Evolutionary conservation across 768 basidiomycete genomes (phyloP).

Genomic region (Lactarius pseudohatsudake): DNA sequence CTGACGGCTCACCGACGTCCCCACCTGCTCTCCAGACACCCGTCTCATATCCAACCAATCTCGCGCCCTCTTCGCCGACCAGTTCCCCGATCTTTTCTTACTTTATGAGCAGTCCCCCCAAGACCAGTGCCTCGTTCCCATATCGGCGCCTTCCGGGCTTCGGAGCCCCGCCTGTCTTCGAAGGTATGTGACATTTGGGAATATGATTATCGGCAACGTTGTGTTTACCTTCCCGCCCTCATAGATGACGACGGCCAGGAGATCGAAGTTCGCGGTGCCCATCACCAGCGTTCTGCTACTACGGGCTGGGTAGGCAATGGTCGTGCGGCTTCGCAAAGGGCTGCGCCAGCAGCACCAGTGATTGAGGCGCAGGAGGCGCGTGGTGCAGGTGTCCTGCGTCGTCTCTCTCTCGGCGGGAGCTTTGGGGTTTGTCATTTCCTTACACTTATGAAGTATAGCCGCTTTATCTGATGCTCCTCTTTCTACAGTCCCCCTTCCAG

Average conservation of each 20-base stretch:
- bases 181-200: conserved; percentile 16
- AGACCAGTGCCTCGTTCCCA: conserved; percentile 19
- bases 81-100: conserved; percentile 28
- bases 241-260: conserved; percentile 28
- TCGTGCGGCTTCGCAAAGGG: conserved; percentile 48
- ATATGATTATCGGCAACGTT: neutral
- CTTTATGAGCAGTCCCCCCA: conserved; percentile 26
- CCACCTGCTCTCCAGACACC: conserved; percentile 26
- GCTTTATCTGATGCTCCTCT: conserved; percentile 22
- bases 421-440: conserved; percentile 52
- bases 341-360: conserved; percentile 32
- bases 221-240: neutral
- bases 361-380: conserved; percentile 54
- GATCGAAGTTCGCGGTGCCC: conserved; percentile 8
- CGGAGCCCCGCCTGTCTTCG: conserved; percentile 26
- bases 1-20: conserved; percentile 23
- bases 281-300: conserved; percentile 55
- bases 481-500: conserved; percentile 25
- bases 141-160: conserved; percentile 20
- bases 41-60: conserved; percentile 13
- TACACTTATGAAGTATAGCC: neutral
- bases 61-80: conserved; percentile 26
- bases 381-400: conserved; percentile 67
- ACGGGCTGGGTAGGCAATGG: conserved; percentile 46
- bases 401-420: conserved; percentile 67